Evolutionary conservation across 2,329 filamentous ascomycete species (phyloP).

Genomic region (Pestalotiopsis sp.): DNA sequence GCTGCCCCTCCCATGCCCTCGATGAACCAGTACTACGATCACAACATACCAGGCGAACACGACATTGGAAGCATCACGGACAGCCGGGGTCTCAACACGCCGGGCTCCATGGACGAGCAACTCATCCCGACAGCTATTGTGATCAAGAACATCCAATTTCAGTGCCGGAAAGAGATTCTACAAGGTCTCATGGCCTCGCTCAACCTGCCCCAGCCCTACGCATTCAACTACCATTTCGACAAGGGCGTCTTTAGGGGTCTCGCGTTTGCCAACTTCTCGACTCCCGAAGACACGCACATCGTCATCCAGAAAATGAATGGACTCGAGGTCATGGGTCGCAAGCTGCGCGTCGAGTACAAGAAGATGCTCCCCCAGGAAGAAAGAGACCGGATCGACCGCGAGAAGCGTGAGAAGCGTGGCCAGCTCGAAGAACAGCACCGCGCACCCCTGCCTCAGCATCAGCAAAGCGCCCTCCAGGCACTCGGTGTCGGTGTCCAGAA

Average conservation of each 20-base stretch:
- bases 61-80: conserved; percentile 33
- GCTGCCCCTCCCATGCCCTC: conserved; percentile 44
- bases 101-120: conserved; percentile 69
- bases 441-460: conserved; percentile 70
- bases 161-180: conserved; percentile 94
- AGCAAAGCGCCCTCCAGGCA: conserved; percentile 85
- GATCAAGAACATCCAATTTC: conserved; percentile 99
- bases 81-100: conserved; percentile 40
- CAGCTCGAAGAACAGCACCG: conserved; percentile 97
- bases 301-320: conserved; percentile 96
- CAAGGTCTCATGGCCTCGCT: conserved; percentile 93
- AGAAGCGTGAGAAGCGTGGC: conserved; percentile 93
- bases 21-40: conserved; percentile 35
- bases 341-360: conserved; percentile 97
- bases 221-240: conserved; percentile 99
- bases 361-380: conserved; percentile 98
- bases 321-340: conserved; percentile 91
- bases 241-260: conserved; percentile 95
- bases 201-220: conserved; percentile 91
- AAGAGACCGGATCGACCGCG: conserved; percentile 91
- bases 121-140: conserved; percentile 98
- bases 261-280: conserved; percentile 98
- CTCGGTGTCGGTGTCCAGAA: conserved; percentile 70
- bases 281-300: conserved; percentile 86
- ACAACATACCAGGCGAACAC: conserved; percentile 40